Base-by-base conservation (phyloP, 2,329 filamentous ascomycete species). In the Penicillium sp. region DNA sequence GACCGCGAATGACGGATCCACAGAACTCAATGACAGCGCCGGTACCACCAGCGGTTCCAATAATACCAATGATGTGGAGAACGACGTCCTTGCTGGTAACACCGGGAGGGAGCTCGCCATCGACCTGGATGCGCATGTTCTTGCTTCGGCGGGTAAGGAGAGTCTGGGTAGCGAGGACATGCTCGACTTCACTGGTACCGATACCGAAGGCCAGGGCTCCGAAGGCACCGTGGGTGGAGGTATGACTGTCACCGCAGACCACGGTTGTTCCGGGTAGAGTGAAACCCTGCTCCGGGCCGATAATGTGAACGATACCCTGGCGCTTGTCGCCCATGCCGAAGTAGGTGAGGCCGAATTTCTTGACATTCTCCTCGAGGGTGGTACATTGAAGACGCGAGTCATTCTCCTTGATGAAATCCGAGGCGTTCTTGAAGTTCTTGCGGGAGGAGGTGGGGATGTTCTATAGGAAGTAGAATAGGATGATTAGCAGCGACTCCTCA, bases 241-340 rank as follows among this genome's bases (percentile, higher is more conserved):
- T 98, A 72, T 98, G 93, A 66, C 88, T 95, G 80, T 98, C 93
- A 72, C 93, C 93, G 68, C 93, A 97, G 58, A 97, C 93, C 32
- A 97, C 88, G 3, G 93, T 98, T 47, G 93, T 97, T 60, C 89
- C 93, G 37, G 93, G 93, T 32, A 97, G 86, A 49, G 93, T 98
- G 78, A 98, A 98, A 60, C 93, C 93, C 74, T 98, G 93, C 78
- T 98, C 93, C 35, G 93, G 93, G 31, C 93, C 93, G 63, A 98
- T 97, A 65, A 98, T 89, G 75, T 98, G 93, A 50, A 97, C 93
- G 64, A 98, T 98, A 59, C 93, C 93, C 75, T 98, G 93, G 58
- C 93, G 86, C 80, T 93, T 95, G 75, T 97, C 92, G 61, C 87
- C 88, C 56, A 98, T 84, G 54, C 93, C 93, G 68, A 98, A 98